Conservation (phyloP, 179 eudicot genomes). For the Corrigiola litoralis region DNA sequence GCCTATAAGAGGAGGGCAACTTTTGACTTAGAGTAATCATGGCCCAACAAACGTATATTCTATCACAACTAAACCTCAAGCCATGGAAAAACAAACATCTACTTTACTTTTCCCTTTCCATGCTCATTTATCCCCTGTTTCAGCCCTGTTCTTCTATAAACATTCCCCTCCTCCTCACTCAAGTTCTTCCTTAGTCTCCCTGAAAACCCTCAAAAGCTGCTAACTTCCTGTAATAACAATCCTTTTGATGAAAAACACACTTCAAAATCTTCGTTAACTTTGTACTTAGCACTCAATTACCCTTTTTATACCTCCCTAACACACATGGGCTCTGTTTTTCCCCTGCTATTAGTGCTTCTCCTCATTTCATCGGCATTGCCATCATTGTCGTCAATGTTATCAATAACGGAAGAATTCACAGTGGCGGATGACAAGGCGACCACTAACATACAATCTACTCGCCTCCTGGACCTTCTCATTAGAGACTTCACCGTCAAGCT, state of each 20-base stretch:
- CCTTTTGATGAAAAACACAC: slow-evolving; percentile 15
- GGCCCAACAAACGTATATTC: slow-evolving; percentile 14
- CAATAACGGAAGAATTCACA: slow-evolving; percentile 8
- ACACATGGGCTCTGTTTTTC: slow-evolving; percentile 43
- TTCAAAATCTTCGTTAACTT: slow-evolving; percentile 7
- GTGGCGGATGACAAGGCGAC: slow-evolving; percentile 13
- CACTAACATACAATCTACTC: slow-evolving; percentile 46
- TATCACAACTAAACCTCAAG: not conserved
- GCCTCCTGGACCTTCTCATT: slow-evolving; percentile 65
- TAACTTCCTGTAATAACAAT: slow-evolving; percentile 19
- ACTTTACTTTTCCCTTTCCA: slow-evolving; percentile 16
- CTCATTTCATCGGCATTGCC: slow-evolving; percentile 14
- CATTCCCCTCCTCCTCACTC: slow-evolving; percentile 2
- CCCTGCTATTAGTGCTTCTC: slow-evolving; percentile 32
- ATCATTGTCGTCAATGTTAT: slow-evolving; percentile 21
- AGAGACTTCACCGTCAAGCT: slow-evolving; percentile 66
- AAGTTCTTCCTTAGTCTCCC: slow-evolving; percentile 14
- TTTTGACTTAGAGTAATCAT: slow-evolving; percentile 26
- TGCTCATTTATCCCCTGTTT: slow-evolving; percentile 12
- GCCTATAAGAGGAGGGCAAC: slow-evolving; percentile 18
- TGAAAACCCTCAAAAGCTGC: slow-evolving; percentile 8
- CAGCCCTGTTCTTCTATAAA: slow-evolving; percentile 18
- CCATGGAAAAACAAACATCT: slow-evolving; percentile 26
- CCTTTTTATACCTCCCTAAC: not conserved
- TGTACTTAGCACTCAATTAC: not conserved